Conservation (phyloP, 106 monocot genomes). For the Gastrodia elata region DNA sequence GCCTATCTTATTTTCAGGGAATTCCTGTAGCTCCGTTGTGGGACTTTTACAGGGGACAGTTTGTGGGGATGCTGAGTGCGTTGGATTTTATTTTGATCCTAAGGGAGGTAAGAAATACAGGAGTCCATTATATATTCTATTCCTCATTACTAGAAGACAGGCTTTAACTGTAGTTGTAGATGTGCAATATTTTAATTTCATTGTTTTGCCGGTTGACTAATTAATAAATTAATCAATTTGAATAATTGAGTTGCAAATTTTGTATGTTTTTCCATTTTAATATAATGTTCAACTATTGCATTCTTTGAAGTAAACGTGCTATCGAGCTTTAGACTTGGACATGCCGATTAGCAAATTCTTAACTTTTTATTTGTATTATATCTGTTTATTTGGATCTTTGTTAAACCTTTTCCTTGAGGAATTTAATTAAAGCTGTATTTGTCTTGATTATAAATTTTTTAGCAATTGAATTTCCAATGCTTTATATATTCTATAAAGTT, state of each 20-base stretch:
- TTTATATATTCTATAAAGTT: background rate
- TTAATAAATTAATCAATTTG: no score
- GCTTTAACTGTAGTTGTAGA: background rate
- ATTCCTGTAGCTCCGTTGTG: constrained; percentile 85
- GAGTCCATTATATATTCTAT: background rate
- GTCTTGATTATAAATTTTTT: background rate
- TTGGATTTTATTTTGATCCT: constrained; percentile 92
- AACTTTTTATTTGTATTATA: no score
- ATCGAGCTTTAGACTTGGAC: background rate
- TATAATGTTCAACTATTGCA: background rate
- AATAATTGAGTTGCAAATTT: no score
- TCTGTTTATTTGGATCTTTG: background rate
- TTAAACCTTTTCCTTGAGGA: background rate
- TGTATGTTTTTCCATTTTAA: no score
- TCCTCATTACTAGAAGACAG: background rate
- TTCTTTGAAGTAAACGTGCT: background rate
- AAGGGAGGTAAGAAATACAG: constrained; percentile 47
- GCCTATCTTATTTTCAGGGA: constrained; percentile 40
- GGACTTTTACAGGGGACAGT: constrained; percentile 62
- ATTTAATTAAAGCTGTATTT: background rate
- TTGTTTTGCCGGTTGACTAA: background rate
- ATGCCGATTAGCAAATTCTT: background rate
- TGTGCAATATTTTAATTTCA: background rate
- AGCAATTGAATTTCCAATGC: background rate
- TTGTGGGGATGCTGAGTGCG: constrained; percentile 84